Base-by-base conservation (phyloP, 140 eudicot species). In the Cichorium intybus region DNA sequence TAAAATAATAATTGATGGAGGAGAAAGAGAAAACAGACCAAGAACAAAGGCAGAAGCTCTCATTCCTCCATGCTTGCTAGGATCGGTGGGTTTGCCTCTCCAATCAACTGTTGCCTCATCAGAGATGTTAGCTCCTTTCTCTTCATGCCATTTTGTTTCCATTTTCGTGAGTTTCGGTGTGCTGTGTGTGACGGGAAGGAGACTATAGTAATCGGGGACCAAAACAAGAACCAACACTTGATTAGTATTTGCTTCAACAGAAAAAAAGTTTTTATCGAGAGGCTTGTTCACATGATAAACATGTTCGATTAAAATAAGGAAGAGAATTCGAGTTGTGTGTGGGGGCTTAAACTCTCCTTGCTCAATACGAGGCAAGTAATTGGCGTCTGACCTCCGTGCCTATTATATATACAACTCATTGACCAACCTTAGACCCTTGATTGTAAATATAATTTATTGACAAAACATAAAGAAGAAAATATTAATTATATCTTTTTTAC, bases 61-160 rank as follows among this genome's bases (percentile, higher is more conserved):
- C 86, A 82, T 88, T 47, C 96, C 96, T 23, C 95, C 96, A 77
- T 88, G 95, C 41, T 79, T 77, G 29, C 21, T 54, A 24, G 80
- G 80, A 60, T 72, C 66, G 11, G 87, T 77, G 43, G 96, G 87
- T 78, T 80, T 77, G 57, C 94, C 96, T 69, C 96, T 75, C 94
- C 94, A 88, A 67, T 85, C 94, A 75, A 80, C 74, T 23, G 49
- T 43, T 15, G 18, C 49, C 49, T 14, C 49, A 43, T 43, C 49
- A 3, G 20, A 43, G 6, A 15, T 43, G n/a, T 14, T 43, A 15
- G 14, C 49, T 43, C 18, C 20, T 15, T 43, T 43, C 20, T 14
- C 18, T 43, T 15, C 49, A 43, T 14, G 18, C 7, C 5, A 43
- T 43, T 43, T 43, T 43, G 49, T 15, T 43, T 43, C 49, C 49